Evolutionary conservation across 2,329 filamentous ascomycete species (phyloP).

Genomic region (Aureobasidium sp.): DNA sequence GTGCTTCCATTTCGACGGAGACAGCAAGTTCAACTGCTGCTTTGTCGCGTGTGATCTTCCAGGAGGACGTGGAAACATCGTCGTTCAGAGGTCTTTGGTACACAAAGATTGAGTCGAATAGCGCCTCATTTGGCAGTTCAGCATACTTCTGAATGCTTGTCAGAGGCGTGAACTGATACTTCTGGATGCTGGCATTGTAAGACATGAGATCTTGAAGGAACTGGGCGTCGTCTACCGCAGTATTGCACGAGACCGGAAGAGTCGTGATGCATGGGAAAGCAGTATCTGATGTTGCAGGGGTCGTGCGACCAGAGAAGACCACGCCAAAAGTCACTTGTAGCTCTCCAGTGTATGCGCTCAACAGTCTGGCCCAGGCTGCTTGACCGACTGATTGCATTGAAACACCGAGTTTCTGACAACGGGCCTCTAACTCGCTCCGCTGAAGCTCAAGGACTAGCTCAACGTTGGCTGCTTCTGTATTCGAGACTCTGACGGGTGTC

Average conservation of each 20-base stretch:
- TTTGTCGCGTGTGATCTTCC: constrained; percentile 55
- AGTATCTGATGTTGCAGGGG: constrained; percentile 48
- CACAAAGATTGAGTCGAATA: constrained; percentile 80
- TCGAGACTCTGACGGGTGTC: constrained; percentile 47
- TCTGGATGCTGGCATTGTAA: constrained; percentile 55
- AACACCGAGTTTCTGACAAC: constrained; percentile 50
- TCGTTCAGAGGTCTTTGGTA: constrained; percentile 55
- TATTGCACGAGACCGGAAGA: constrained; percentile 58
- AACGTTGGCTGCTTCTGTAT: constrained; percentile 28
- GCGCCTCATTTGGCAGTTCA: constrained; percentile 51
- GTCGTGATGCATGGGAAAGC: constrained; percentile 77
- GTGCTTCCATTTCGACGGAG: constrained; percentile 68
- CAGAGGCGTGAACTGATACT: constrained; percentile 63
- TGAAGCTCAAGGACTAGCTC: constrained; percentile 32
- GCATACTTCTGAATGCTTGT: constrained; percentile 64
- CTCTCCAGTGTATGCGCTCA: constrained; percentile 72
- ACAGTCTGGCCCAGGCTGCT: constrained; percentile 65
- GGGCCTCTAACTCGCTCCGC: constrained; percentile 42
- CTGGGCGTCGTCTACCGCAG: constrained; percentile 45
- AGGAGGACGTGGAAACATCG: constrained; percentile 32
- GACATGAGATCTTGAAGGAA: constrained; percentile 56
- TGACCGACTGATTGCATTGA: constrained; percentile 69
- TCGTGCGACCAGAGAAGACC: constrained; percentile 65
- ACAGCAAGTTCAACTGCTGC: constrained; percentile 68
- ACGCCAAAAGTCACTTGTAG: constrained; percentile 65